Evolutionary conservation across 139 green algal species (phyloP).

Genomic region (Tetraselmis striata): DNA sequence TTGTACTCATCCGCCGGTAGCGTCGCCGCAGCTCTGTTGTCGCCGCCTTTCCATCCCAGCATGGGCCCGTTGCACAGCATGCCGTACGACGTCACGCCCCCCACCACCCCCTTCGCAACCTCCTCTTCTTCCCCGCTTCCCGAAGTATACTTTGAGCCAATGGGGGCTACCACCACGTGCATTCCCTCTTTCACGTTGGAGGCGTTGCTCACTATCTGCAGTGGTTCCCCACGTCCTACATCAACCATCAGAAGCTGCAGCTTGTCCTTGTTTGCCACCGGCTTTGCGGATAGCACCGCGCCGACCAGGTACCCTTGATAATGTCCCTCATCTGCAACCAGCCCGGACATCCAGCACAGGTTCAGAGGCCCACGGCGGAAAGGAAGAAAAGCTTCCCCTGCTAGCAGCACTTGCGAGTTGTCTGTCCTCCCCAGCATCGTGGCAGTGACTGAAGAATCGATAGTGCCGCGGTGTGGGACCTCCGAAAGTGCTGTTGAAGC

Average conservation of each 20-base stretch:
- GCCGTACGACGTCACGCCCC: constrained; percentile 12
- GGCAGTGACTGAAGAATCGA: too few species aligned
- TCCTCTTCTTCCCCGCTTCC: not conserved
- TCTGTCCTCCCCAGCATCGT: not conserved
- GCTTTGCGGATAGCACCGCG: not conserved
- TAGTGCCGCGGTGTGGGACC: too few species aligned
- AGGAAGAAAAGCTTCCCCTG: not conserved
- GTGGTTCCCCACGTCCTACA: not conserved
- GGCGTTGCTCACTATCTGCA: constrained; percentile 18
- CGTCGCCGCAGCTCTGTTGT: constrained; percentile 8
- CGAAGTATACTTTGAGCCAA: not conserved
- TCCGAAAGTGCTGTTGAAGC: too few species aligned
- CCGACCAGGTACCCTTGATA: constrained; percentile 15
- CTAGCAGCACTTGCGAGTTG: not conserved
- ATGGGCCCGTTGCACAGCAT: constrained; percentile 24
- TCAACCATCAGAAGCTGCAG: constrained; percentile 5
- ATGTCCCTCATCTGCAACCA: not conserved
- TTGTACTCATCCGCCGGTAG: constrained; percentile 10
- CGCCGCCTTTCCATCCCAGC: constrained; percentile 20
- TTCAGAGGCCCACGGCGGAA: not conserved
- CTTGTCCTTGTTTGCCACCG: constrained; percentile 13
- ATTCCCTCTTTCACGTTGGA: constrained; percentile 7
- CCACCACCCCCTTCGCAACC: constrained; percentile 10
- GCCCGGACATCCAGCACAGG: not conserved
- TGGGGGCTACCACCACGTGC: not conserved